Evolutionary conservation across 139 green algal genomes (phyloP).

Genomic region (Coccomyxa sp.): DNA sequence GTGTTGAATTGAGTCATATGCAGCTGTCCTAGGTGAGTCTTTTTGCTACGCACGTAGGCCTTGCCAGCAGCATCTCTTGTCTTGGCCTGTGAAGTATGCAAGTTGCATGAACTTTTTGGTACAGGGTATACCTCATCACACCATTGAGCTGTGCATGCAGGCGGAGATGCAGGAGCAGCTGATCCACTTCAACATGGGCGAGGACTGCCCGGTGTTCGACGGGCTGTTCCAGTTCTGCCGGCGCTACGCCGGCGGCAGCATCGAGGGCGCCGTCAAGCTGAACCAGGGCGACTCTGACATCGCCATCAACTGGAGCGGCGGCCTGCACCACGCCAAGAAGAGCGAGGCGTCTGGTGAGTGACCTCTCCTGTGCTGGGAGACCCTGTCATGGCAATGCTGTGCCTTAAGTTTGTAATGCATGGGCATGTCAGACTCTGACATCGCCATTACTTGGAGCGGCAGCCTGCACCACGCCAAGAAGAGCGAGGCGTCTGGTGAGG

Average conservation of each 20-base stretch:
- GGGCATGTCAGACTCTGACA: slow-evolving; percentile 82
- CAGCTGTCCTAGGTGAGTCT: too few relatives aligned
- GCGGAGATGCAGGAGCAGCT: not conserved
- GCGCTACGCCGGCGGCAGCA: slow-evolving; percentile 72
- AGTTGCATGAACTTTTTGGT: too few relatives aligned
- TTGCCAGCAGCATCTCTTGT: too few relatives aligned
- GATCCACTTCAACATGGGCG: slow-evolving; percentile 72
- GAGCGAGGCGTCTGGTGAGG: slow-evolving; percentile 11
- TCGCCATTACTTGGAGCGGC: slow-evolving; percentile 96
- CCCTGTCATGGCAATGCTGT: too few relatives aligned
- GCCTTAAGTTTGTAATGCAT: too few relatives aligned
- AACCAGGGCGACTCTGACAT: slow-evolving; percentile 88
- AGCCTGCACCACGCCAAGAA: slow-evolving; percentile 98
- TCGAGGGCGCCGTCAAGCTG: slow-evolving; percentile 67
- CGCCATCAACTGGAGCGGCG: slow-evolving; percentile 97
- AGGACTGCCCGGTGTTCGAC: slow-evolving; percentile 90
- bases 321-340: slow-evolving; percentile 98
- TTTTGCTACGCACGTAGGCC: too few relatives aligned
- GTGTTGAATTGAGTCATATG: too few relatives aligned
- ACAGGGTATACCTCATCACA: too few relatives aligned
- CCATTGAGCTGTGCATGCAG: too few relatives aligned
- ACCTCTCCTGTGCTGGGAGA: too few relatives aligned
- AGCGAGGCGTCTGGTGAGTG: slow-evolving; percentile 60
- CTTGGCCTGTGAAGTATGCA: too few relatives aligned
- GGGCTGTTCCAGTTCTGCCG: slow-evolving; percentile 78